Base-by-base conservation (phyloP, 1,139 yeast species). In the Candida tetrigidarum region DNA sequence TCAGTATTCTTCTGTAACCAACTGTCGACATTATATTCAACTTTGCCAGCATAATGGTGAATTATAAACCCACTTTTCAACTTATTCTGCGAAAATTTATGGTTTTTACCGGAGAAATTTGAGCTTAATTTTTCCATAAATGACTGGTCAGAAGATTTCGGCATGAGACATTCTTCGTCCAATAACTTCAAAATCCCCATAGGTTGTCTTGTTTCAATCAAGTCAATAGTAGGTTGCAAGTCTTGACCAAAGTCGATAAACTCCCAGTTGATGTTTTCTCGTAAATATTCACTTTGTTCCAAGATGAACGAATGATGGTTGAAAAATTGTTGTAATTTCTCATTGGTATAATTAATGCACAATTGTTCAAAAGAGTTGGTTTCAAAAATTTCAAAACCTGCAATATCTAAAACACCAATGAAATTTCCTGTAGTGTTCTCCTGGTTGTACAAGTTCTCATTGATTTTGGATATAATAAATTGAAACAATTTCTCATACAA, bases 161-260 rank as follows among this genome's bases (percentile, higher is more conserved):
- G 98, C 68, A 95, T 86, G 30, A 93, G 87, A 56, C 98, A 92
- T 62, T 93, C 99, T 66, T 95, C 99, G 62, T 95, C 96, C 37
- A 95, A 74, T 26, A 91, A 76, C 15, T 96, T 86, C 49, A 95
- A 80, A n/a, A 95, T 78, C 46, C 98, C 97, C 68, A 91, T 79
- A 5, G 96, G 96, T 20, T 74, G 69, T 56, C 80, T 82, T 1
- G 76, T 71, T 65, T 93, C 99, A 46, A 95, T 91, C 47, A 95
- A 74, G 56, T 93, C 96, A 41, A 95, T 93, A 0, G 99, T 93
- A 20, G 96, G 96, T 62, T 93, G 97, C 45, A 93, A 72, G 63
- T 95, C 98, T 51, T 86, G 89, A n/a, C 99, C 99, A 66, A 91
- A 95, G 63, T 95, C 99, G 41, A 92, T 86, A 54, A 88, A 95